A percentile compares a stretch with the other conserved stretches of the same genome.
Conservation (phyloP, 305 asterid genomes). For the Fraxinus platypoda region DNA sequence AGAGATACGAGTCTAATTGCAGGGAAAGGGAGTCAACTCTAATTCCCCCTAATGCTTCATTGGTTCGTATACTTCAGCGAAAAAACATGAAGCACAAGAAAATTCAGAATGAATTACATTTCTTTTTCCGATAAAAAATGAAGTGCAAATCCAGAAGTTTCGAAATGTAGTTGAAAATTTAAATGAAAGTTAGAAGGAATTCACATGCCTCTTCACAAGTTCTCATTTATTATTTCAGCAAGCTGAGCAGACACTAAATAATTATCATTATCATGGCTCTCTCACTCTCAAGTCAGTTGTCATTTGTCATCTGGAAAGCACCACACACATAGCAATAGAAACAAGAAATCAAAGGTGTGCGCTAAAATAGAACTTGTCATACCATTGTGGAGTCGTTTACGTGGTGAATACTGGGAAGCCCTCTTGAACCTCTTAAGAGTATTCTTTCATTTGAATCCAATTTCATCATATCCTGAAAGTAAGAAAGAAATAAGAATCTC, state of each 20-base stretch:
- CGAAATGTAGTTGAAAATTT: not conserved
- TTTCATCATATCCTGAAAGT: slow-evolving; percentile 85
- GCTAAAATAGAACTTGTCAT: slow-evolving; percentile 9
- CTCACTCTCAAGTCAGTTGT: not conserved
- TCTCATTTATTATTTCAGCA: not conserved
- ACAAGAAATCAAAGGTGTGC: not conserved
- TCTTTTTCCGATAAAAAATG: not conserved
- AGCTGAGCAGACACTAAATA: not conserved
- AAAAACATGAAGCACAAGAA: not conserved
- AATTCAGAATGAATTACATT: not conserved
- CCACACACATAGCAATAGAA: not conserved
- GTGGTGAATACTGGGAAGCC: slow-evolving; percentile 84
- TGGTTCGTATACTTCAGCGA: not conserved
- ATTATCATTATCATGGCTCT: not conserved
- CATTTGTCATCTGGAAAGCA: not conserved
- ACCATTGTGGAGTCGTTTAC: slow-evolving; percentile 79
- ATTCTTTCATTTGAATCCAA: slow-evolving; percentile 67
- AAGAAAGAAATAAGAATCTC: slow-evolving; percentile 16
- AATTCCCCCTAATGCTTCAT: not conserved
- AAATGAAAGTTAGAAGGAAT: not conserved
- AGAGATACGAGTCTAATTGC: not conserved
- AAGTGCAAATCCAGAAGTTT: not conserved
- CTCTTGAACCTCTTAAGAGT: slow-evolving; percentile 64
- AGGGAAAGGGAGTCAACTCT: not conserved
- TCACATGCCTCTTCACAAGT: not conserved